Base-by-base conservation (phyloP, 768 basidiomycete genomes). In the Kwoniella bestiolae region DNA sequence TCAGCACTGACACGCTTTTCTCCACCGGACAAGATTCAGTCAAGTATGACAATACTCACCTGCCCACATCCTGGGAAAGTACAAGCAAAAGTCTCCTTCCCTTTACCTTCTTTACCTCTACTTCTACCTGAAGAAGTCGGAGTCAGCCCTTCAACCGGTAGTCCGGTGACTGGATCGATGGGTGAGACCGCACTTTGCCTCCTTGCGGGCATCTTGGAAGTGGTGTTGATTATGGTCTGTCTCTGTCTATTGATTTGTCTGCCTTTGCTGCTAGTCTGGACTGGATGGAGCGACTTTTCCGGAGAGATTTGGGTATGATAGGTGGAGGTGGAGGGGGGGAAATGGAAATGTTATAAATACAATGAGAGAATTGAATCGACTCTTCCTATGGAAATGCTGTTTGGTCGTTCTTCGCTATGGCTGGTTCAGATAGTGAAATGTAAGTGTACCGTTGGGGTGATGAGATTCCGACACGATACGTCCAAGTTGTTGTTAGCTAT, bases 71-170 rank as follows among this genome's bases (percentile, higher is more conserved):
- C 77, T 56, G 77, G 74, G 50, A 60, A 72, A 46, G 72, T 62
- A 67, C 77, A 78, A 6, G 63, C 69, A 56, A 76, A 78, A 16
- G 74, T 69, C 58, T 78, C 77, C 49, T 78, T 78, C 45, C 76
- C 77, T 53, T 76, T 74, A 53, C 72, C 72, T 21, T 68, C 72
- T 58, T 63, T 69, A n/a, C 69, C 69, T 52, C 68, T 65, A 35
- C 58, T 62, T 52, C 60, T 35, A 16, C 60, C 60, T 55, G 52
- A 55, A 9, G 21, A 21, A n/a, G 52, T n/a, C 5, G 52, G 52
- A 4, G 51, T 61, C 25, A 25, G 7, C 7, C 63, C 63, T 65
- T 65, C 63, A n/a, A 47, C 23, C 11, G 62, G 62, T 46, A 55
- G 25, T 32, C 62, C 62, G 26, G 52, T 63, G 32, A 46, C 28